Base-by-base conservation (phyloP, 805 yeast genomes). In the Cyberlindnera euphorbiiphila region DNA sequence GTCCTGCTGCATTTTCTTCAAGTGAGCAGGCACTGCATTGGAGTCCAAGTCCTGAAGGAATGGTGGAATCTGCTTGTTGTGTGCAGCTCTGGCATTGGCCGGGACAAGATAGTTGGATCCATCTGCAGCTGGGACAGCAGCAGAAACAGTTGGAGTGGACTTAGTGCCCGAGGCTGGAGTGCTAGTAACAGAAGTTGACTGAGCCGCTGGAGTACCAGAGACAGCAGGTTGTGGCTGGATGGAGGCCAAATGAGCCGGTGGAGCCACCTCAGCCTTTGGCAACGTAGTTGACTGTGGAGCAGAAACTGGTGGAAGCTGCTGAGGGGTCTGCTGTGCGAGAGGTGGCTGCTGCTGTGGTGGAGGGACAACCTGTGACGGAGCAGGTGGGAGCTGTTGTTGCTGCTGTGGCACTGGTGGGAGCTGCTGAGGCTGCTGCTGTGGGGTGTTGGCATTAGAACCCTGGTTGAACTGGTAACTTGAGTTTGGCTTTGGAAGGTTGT, bases 1-100 rank as follows among this genome's bases (percentile, higher is more conserved):
- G 57, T 86, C 96, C 39, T 76, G 77, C 43, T 79, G 82, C 56
- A 84, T 85, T 60, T 87, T 88, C 62, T 84, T 87, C 69, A 76
- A 76, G 47, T 79, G 80, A 9, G 86, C 78, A 42, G 84, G 76
- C 16, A 88, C 87, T 45, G 76, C 71, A 45, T 78, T 75, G 24
- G 91, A 78, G 59, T 88, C 96, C 56, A 87, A 71, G 56, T 85
- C 94, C 27, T 77, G 64, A 56, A 84, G 71, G 54, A 82, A 84
- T n/a, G 85, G 85, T 10, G 94, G 94, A 43, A 82, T 79, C 45
- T 81, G 85, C 59, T 84, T 83, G 40, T 74, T 72, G 58, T 81
- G 88, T 12, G 57, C 45, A 13, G 71, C 65, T 39, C 68, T 59
- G 42, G 61, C 68, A 17, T 50, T 48, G 19, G 50, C 59, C 33